Base-by-base conservation (phyloP, 805 yeast species). In the Candida palmyrensis region DNA sequence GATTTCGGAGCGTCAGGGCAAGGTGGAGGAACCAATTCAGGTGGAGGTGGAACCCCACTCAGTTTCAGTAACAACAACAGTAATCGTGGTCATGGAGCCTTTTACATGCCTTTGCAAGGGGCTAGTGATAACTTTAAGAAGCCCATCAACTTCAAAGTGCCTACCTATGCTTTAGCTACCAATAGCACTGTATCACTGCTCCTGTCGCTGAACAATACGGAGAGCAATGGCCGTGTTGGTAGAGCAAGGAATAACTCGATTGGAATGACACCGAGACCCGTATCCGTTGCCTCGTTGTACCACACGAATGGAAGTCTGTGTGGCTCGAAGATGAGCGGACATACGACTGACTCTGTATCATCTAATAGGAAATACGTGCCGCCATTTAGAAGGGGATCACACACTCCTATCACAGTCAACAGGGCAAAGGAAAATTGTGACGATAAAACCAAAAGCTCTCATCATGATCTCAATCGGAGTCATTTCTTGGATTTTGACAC, bases 351-450 rank as follows among this genome's bases (percentile, higher is more conserved):
- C 10, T 21, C 18, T 23, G 18, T 12, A 6, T 14, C 33, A 5
- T 14, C 33, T 19, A 57, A 66, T 24, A 83, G 83, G 3, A 79
- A 76, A 49, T 81, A 82, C 45, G 62, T 82, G 25, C 89, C 89
- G 14, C 88, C 88, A n/a, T 79, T 73, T 46, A 60, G 80, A 42
- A 67, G 88, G 50, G 71, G 75, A 0, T 71, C 79, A 4, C 61
- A 55, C 23, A 13, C 35, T 11, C 13, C 36, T 30, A 38, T 34
- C 30, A 30, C 35, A 14, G 33, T 34, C 25, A 38, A 26, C 29
- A 33, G 22, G 28, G n/a, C 30, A 5, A 29, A 29, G 29, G 23
- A 34, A 14, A 20, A 21, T 5, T 21, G 21, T 29, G 42, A 39
- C n/a, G 26, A 38, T 11, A 30, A 25, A 24, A 32, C 28, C 14